Evolutionary conservation across 148 eudicot genomes (phyloP).

Genomic region (Spergularia marina): DNA sequence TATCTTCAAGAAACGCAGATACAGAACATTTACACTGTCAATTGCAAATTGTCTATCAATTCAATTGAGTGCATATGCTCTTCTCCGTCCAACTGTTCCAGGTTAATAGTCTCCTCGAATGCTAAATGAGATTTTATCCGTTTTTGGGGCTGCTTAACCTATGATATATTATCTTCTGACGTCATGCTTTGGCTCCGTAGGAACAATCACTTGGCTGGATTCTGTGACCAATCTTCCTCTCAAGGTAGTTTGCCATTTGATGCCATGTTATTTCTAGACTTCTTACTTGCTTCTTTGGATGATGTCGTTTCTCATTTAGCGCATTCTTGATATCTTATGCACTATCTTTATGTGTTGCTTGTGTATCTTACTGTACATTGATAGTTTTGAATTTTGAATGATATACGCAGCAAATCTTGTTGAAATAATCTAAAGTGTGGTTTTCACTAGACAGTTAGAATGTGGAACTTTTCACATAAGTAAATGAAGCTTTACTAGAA

Average conservation of each 20-base stretch:
- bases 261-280: neutral
- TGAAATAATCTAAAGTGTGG: neutral
- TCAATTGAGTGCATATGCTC: slow-evolving; percentile 84
- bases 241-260: slow-evolving; percentile 43
- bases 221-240: slow-evolving; percentile 84
- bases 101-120: slow-evolving; percentile 36
- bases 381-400: neutral
- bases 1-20: slow-evolving; percentile 87
- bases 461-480: neutral
- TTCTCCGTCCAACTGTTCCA: slow-evolving; percentile 85
- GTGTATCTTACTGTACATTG: neutral
- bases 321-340: neutral
- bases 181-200: slow-evolving; percentile 35
- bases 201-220: slow-evolving; percentile 88
- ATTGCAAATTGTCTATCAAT: slow-evolving; percentile 76
- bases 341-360: neutral
- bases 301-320: neutral
- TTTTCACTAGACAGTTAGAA: neutral
- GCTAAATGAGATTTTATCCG: neutral
- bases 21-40: slow-evolving; percentile 67
- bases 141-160: neutral
- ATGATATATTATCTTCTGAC: slow-evolving; percentile 21
- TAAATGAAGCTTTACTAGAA: neutral
- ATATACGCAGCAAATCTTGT: neutral
- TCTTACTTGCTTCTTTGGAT: neutral